Conservation (phyloP, 108 stramenopile genomes). For the Pseudonitzschia multiseries region DNA sequence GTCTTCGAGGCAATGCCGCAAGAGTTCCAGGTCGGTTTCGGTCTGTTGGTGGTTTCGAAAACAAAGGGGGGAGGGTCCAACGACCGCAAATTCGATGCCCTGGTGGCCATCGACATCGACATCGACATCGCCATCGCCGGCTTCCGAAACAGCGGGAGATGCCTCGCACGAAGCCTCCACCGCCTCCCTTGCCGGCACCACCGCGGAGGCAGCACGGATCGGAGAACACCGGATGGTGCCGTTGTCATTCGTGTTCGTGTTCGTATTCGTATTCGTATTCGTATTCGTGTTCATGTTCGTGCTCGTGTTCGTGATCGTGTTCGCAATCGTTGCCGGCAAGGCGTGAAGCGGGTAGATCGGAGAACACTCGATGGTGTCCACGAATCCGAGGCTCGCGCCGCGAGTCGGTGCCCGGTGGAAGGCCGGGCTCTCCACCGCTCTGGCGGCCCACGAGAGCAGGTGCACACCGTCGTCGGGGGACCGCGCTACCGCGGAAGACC, state of each 20-base stretch:
- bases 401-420: neutral
- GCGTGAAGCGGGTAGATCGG: neutral
- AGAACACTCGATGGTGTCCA: neutral
- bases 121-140: neutral
- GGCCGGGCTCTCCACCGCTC: neutral
- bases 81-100: neutral
- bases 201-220: neutral
- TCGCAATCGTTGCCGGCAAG: too few species aligned
- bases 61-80: constrained; percentile 1
- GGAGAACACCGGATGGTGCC: neutral
- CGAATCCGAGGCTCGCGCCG: neutral
- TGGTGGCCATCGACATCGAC: too few species aligned
- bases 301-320: too few species aligned
- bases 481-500: neutral
- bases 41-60: neutral
- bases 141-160: neutral
- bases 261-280: too few species aligned
- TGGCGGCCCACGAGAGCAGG: constrained; percentile 7
- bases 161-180: neutral
- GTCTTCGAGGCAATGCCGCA: constrained; percentile 48
- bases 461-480: neutral
- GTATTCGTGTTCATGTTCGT: too few species aligned
- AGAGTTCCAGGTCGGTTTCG: constrained; percentile 26
- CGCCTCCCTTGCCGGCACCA: neutral
- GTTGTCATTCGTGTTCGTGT: too few species aligned